phyloP scores from a whole-genome alignment of 768 basidiomycete species.

The Phallus indusiatus region DNA sequence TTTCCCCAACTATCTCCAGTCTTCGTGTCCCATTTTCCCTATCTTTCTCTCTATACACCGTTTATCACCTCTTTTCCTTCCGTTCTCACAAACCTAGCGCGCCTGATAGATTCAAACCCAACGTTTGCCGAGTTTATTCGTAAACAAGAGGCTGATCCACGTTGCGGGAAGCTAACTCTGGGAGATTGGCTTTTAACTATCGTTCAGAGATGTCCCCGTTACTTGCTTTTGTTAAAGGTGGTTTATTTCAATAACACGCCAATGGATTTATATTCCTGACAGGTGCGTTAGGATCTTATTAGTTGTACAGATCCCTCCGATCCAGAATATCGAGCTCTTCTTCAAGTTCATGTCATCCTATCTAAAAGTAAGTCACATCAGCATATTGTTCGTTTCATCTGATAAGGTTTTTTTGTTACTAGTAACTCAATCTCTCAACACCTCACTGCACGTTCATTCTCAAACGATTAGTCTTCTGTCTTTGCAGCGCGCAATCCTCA shows the following conservation, averaged over 20 bases:
- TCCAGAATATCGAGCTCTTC: constrained; percentile 55
- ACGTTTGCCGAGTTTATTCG: constrained; percentile 56
- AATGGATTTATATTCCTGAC: neutral
- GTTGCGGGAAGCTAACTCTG: constrained; percentile 66
- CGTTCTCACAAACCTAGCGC: constrained; percentile 47
- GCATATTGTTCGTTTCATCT: neutral
- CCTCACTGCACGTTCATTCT: constrained; percentile 68
- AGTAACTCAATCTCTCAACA: constrained; percentile 75
- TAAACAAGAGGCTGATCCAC: constrained; percentile 55
- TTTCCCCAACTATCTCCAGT: constrained; percentile 42
- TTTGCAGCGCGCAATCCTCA: constrained; percentile 66
- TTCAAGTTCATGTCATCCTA: constrained; percentile 52
- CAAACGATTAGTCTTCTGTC: constrained; percentile 68
- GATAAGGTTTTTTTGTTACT: constrained; percentile 2
- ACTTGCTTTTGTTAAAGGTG: constrained; percentile 65
- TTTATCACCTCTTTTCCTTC: constrained; percentile 74
- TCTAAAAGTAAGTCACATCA: constrained; percentile 53
- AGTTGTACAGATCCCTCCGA: constrained; percentile 54
- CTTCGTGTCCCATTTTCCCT: constrained; percentile 77
- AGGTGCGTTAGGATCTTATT: constrained; percentile 48
- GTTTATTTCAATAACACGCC: neutral
- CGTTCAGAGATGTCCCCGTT: constrained; percentile 82
- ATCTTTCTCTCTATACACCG: constrained; percentile 78
- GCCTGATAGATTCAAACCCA: constrained; percentile 44
- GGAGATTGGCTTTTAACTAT: constrained; percentile 82